Evolutionary conservation across 306 rosid genomes (phyloP), one percentile per base, ranked within the genome.

Genomic region (Lathyrus tuberosus): DNA sequence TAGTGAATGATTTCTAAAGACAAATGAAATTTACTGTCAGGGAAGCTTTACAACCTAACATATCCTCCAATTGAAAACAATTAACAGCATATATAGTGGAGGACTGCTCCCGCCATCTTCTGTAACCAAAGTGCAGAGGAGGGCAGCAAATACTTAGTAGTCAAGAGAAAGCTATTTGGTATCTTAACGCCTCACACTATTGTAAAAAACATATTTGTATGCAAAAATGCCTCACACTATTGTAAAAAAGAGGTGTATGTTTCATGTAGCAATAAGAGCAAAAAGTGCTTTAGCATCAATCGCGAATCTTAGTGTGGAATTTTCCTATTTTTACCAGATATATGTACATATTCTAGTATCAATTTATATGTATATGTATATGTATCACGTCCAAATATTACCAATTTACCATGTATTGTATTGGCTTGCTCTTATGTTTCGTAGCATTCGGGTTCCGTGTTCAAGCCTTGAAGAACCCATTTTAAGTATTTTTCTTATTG

Each of bases 1-100:
- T 70, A 86, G 73, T 80, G 81, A 54, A 83, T 72, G 82, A 89
- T 92, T 76, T 82, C 98, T 92, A 86, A 66, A 61, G 33, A 33
- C 10, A 47, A 78, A 69, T n/a, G 12, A 62, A 66, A 78, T 70
- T 62, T 24, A 8, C 67, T 48, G 73, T 31, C 37, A 54, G 67
- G 37, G 65, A 46, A 57, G 59, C 62, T 49, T 49, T 43, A 52
- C 42, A 56, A 69, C 61, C 28, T 30, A 62, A 37, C 35, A 41
- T 5, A 52, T 15, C 47, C 14, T 60, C 3, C 48, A 40, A 49
- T 30, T 5, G 31, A 54, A 58, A 60, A 44, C 52, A 67, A 59
- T 35, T 10, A 46, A 44, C 4, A 10, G n/a, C n/a, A n/a, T n/a
- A 10, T 5, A 40, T 51, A 63, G 43, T 15, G 22, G 70, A 24